Evolutionary conservation across 176 grass and related monocot genomes (phyloP), one percentile per base, ranked within the genome.

Genomic region (Secale cereale): DNA sequence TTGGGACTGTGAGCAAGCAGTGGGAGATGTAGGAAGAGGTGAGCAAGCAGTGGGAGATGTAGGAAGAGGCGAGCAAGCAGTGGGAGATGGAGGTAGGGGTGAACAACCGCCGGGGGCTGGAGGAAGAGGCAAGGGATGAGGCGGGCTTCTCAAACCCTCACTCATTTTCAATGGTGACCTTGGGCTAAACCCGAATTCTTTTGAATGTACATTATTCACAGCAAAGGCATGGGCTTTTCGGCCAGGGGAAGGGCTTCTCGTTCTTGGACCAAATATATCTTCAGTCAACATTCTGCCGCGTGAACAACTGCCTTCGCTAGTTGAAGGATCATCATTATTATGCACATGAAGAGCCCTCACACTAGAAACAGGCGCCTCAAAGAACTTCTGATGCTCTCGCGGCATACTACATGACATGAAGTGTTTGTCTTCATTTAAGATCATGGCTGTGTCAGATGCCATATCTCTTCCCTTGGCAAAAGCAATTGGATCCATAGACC

Each of bases 121-220:
- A 66, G 61, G 78, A 80, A 65, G 78, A 66, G 78, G 78, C 10
- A 97, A 83, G 3, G 94, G 94, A 76, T 94, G 94, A 79, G 90
- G 83, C 57, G 94, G 94, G 30, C 88, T 89, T 83, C 74, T 88
- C 80, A 97, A 63, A 65, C 85, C 86, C 77, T 97, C 92, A 50
- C 87, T 82, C 77, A 65, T 88, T 76, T 74, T 83, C 54, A 77
- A 80, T 35, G 88, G 86, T 66, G 88, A 95, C 60, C 82, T 82
- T 63, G 87, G 82, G 76, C 87, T 86, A 66, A 94, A 90, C 7
- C 82, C 88, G 33, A 92, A 88, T 33, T 83, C 85, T 80, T 82
- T 91, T 66, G 85, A 85, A 75, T 88, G 65, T 69, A 48, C 82
- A 86, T 90, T 88, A 76, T 62, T 86, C 61, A 83, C 28, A 48